A percentile compares a stretch with the other conserved stretches of the same genome.
These are phyloP conservation scores for Clonostachys rhizophaga DNA, from an alignment of 2,329 filamentous ascomycete species.

Conservation along the genomic window DNA sequence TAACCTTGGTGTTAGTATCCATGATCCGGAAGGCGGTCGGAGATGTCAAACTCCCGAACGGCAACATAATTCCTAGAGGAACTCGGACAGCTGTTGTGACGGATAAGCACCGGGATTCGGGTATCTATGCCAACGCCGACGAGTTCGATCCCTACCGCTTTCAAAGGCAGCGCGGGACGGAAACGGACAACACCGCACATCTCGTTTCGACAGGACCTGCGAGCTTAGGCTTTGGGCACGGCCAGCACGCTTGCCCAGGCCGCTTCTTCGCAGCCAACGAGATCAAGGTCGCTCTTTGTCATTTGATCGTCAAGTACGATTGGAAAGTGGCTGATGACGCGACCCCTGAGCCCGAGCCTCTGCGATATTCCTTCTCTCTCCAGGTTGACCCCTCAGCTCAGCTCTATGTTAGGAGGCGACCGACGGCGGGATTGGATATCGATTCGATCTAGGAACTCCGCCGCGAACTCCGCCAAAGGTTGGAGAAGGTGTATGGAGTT, in stretches of 20 bases:
- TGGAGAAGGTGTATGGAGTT: too few relatives aligned
- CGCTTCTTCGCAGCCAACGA: constrained; percentile 35
- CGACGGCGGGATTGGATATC: too few relatives aligned
- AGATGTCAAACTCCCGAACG: constrained; percentile 6
- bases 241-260: constrained; percentile 33
- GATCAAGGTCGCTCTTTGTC: constrained; percentile 24
- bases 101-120: constrained; percentile 6
- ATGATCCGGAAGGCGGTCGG: constrained; percentile 3
- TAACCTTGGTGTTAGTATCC: constrained; percentile 3
- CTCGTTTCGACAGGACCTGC: constrained; percentile 21
- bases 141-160: constrained; percentile 19
- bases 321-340: constrained; percentile 1
- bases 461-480: too few relatives aligned
- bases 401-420: too few relatives aligned
- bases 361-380: too few relatives aligned
- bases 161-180: constrained; percentile 12
- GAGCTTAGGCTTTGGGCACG: constrained; percentile 29
- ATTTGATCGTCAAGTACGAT: constrained; percentile 22
- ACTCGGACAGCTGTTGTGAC: constrained; percentile 8
- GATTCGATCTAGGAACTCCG: too few relatives aligned
- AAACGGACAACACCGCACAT: constrained; percentile 15
- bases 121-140: constrained; percentile 13
- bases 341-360: too few relatives aligned
- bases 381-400: too few relatives aligned
- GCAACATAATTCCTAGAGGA: constrained; percentile 13